Base-by-base conservation (phyloP, 1,139 yeast species). In the Candida tropicalis region DNA sequence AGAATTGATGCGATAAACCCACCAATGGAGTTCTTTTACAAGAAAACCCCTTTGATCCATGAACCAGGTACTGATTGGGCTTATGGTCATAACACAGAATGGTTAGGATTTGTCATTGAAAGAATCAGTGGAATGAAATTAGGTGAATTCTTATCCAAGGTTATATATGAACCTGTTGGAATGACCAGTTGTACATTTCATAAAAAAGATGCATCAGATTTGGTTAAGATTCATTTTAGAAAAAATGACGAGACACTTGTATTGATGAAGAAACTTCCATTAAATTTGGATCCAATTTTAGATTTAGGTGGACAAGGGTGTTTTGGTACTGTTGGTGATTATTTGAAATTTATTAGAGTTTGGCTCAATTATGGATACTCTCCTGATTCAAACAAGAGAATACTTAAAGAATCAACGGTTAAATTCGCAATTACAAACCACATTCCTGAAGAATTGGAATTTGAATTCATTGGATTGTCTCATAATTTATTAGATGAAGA, bases 21-120 rank as follows among this genome's bases (percentile, higher is more conserved):
- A 1, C 51, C 62, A 4, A 45, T 46, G 42, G 60, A 57, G 15
- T 57, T 60, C 25, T 70, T 69, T 47, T 47, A 58, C 33, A 54
- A 58, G 3, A 58, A 63, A 46, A 59, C 59, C 41, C 84, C 84
- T 0, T 63, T 80, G 40, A 45, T 69, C 3, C 68, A 65, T 44
- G 82, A 80, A 52, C 85, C 85, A 1, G 84, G 84, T 2, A 58
- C 76, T 0, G 52, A 59, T 8, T 80, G 79, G 75, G 56, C 58
- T 41, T 80, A 80, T 54, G 84, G 85, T 13, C 68, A 69, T 40
- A 67, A 71, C 41, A 61, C 69, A 28, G 85, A 80, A 52, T 76
- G 82, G 81, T 71, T 76, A 4, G 83, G 84, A 1, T 58, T 67
- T 26, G 63, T 77, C 1, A 59, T 80, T 22, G 68, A 76, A 49